phyloP scores from a whole-genome alignment of 1,284 basidiomycete genomes.

The Naganishia liquefaciens region DNA sequence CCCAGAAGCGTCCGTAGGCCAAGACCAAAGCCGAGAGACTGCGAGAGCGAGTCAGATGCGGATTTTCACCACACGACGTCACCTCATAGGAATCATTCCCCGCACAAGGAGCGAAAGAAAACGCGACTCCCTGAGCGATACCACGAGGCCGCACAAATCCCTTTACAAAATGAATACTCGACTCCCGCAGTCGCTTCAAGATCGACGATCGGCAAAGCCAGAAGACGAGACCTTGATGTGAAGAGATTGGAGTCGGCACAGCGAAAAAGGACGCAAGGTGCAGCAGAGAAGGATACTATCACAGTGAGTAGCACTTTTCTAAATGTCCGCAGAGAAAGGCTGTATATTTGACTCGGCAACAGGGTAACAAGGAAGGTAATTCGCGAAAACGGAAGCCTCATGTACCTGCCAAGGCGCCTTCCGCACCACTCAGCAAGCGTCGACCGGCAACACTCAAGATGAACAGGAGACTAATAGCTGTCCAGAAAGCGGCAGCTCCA shows the following conservation, averaged over 20 bases:
- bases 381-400: constrained; percentile 6
- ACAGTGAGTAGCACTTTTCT: not conserved
- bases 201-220: not conserved
- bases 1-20: not conserved
- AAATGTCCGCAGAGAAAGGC: not conserved
- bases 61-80: not conserved
- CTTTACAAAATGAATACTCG: no score
- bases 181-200: not conserved
- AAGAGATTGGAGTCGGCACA: not conserved
- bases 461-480: not conserved
- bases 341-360: not conserved
- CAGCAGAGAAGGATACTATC: not conserved
- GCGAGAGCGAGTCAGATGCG: not conserved
- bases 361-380: constrained; percentile 13
- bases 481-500: not conserved
- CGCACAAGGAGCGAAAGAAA: constrained; percentile 1
- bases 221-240: constrained; percentile 5
- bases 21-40: not conserved
- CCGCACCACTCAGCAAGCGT: constrained; percentile 7
- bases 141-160: no score
- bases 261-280: not conserved
- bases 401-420: constrained; percentile 5
- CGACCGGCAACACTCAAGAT: not conserved
- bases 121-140: no score
- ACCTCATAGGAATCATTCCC: not conserved